phyloP scores from a whole-genome alignment of 768 basidiomycete genomes.

The Dentipellis fragilis region DNA sequence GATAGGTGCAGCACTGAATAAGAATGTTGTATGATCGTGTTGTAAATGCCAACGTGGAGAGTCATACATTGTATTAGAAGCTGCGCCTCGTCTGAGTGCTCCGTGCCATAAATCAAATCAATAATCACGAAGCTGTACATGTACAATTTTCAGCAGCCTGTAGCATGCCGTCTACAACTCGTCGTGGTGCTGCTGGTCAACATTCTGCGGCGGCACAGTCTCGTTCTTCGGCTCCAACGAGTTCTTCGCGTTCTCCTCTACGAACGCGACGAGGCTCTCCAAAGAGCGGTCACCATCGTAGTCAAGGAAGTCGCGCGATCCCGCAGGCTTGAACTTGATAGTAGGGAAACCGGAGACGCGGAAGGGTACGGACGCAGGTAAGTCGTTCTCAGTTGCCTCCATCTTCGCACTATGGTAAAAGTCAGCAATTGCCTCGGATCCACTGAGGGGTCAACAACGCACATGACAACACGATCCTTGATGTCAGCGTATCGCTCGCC shows the following conservation, averaged over 20 bases:
- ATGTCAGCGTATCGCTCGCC: slow-evolving; percentile 72
- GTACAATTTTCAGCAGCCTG: background rate
- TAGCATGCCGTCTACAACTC: background rate
- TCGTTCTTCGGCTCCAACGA: slow-evolving; percentile 34
- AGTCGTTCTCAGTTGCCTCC: slow-evolving; percentile 94
- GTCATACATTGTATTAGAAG: too few species aligned
- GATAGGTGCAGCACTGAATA: too few species aligned
- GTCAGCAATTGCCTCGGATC: background rate
- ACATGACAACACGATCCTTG: slow-evolving; percentile 77
- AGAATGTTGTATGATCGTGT: too few species aligned
- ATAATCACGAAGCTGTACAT: background rate
- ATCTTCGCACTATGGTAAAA: slow-evolving; percentile 67
- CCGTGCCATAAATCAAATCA: background rate
- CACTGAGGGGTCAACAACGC: slow-evolving; percentile 15
- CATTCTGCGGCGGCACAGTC: slow-evolving; percentile 14
- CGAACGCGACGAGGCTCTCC: slow-evolving; percentile 76
- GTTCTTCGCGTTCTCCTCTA: slow-evolving; percentile 77
- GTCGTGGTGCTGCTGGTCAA: slow-evolving; percentile 8
- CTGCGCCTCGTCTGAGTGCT: too few species aligned
- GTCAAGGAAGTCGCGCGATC: slow-evolving; percentile 76
- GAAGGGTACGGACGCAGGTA: slow-evolving; percentile 85
- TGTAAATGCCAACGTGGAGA: too few species aligned
- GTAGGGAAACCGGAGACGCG: slow-evolving; percentile 86
- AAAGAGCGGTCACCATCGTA: slow-evolving; percentile 89
- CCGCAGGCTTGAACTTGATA: slow-evolving; percentile 92